These are phyloP conservation scores for Phyllostachys edulis DNA, from an alignment of 176 grass and related monocot genomes.

Conservation along the genomic window DNA sequence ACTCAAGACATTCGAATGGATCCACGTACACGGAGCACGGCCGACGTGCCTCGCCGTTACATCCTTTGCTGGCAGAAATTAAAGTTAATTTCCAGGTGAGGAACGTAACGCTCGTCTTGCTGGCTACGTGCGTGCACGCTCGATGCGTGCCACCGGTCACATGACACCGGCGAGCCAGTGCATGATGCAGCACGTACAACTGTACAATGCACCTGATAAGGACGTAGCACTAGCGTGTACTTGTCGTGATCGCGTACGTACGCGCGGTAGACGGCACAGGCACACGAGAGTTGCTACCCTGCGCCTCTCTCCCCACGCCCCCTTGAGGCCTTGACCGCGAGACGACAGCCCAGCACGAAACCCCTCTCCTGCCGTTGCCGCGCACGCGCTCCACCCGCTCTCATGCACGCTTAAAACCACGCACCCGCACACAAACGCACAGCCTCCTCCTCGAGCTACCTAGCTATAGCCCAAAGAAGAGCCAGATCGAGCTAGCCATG, in stretches of 20 bases:
- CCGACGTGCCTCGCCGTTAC: neutral
- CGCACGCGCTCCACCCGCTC: slow-evolving; percentile 15
- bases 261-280: neutral
- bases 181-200: neutral
- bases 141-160: neutral
- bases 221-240: neutral
- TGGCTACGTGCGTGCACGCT: neutral
- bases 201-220: neutral
- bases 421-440: slow-evolving; percentile 12
- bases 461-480: neutral
- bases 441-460: neutral
- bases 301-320: neutral
- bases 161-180: neutral
- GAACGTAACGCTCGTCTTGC: neutral
- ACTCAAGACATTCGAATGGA: neutral
- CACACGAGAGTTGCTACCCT: neutral
- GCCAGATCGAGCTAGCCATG: slow-evolving; percentile 8
- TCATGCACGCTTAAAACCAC: slow-evolving; percentile 49
- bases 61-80: neutral
- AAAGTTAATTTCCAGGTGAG: neutral
- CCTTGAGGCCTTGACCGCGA: slow-evolving; percentile 14
- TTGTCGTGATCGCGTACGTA: neutral
- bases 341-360: slow-evolving; percentile 18
- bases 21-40: neutral
- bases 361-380: neutral